These are phyloP conservation scores for Staphylotrichum longicolle DNA, from an alignment of 495 filamentous ascomycete genomes.

Conservation along the genomic window DNA sequence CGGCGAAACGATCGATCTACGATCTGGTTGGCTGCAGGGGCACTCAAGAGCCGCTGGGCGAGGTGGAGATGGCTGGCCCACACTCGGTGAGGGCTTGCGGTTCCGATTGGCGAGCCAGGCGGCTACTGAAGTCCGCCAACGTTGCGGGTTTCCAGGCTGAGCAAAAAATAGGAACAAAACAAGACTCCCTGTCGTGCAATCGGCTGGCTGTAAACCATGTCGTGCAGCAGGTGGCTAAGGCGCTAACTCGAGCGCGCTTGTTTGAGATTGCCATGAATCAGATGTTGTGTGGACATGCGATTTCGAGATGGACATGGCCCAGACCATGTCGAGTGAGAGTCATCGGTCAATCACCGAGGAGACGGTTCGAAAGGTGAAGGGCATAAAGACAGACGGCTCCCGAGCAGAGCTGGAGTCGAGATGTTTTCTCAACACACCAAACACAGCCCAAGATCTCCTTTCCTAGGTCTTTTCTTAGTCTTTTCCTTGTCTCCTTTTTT, in stretches of 20 bases:
- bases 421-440: slow-evolving; percentile 5
- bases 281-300: neutral
- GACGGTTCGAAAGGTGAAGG: neutral
- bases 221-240: slow-evolving; percentile 1
- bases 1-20: slow-evolving; percentile 6
- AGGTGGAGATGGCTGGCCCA: neutral
- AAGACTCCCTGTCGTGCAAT: neutral
- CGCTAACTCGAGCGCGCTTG: slow-evolving; percentile 12
- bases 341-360: neutral
- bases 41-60: slow-evolving; percentile 1
- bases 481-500: slow-evolving; percentile 20
- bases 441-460: neutral
- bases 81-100: neutral
- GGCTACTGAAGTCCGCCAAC: slow-evolving; percentile 3
- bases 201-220: neutral
- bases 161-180: slow-evolving; percentile 10
- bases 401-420: neutral
- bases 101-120: slow-evolving; percentile 10
- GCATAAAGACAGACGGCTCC: neutral
- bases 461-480: slow-evolving; percentile 5
- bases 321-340: neutral
- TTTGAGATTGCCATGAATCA: slow-evolving; percentile 5
- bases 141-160: neutral
- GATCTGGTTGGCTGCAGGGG: slow-evolving; percentile 3
- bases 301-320: slow-evolving; percentile 2